Conservation (phyloP, 2,329 filamentous ascomycete species). For the Aspergillus flavus region DNA sequence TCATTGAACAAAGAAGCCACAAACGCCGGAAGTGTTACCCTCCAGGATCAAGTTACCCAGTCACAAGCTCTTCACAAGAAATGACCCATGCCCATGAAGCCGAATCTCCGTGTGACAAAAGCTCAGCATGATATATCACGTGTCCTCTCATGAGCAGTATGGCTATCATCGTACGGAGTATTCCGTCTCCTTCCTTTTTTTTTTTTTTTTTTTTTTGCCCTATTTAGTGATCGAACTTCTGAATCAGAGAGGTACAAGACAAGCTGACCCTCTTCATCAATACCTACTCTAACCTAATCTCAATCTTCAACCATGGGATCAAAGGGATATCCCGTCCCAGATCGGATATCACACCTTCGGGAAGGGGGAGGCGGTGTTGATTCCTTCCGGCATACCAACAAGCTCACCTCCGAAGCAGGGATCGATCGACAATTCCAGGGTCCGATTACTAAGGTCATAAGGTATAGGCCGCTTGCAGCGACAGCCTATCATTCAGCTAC, state of each 20-base stretch:
- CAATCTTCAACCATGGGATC: constrained; percentile 1
- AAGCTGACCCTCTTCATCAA: not conserved
- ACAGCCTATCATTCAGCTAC: not conserved
- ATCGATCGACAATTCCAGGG: constrained; percentile 19
- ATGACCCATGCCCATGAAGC: not conserved
- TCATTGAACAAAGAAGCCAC: not conserved
- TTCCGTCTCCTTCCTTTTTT: not conserved
- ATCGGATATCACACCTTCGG: constrained; percentile 3
- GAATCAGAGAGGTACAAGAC: not conserved
- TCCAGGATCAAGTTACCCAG: not conserved
- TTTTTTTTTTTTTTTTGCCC: not conserved
- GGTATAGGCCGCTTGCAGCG: constrained; percentile 20
- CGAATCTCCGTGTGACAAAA: not conserved
- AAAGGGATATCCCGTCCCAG: constrained; percentile 1
- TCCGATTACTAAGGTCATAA: not conserved
- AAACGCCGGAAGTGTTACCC: not conserved
- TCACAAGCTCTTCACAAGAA: not conserved
- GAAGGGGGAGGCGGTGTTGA: constrained; percentile 25
- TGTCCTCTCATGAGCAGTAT: not conserved
- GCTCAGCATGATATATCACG: not conserved
- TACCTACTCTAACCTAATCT: constrained; percentile 2
- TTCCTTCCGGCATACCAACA: constrained; percentile 20
- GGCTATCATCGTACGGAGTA: not conserved
- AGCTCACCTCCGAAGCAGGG: constrained; percentile 12
- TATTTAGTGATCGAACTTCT: not conserved